Percentiles rank a stretch among this genome's conserved stretches.
phyloP scores from a whole-genome alignment of 176 grass and related monocot genomes.

The Ananas comosus region DNA sequence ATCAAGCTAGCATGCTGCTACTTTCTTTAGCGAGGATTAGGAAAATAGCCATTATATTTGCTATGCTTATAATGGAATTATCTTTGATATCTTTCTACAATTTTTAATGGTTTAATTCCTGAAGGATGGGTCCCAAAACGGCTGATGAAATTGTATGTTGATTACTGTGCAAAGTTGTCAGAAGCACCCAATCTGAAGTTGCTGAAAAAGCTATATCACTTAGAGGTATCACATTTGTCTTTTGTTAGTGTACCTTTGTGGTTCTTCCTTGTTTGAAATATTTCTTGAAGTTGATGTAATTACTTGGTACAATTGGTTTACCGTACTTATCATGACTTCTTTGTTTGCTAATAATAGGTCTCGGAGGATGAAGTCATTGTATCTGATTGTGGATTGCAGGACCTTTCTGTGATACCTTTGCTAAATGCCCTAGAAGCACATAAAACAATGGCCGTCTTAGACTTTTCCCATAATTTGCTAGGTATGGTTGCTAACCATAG shows the following conservation, averaged over 20 bases:
- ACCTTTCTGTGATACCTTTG: conserved; percentile 62
- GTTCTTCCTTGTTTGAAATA: conserved; percentile 2
- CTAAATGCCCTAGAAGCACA: conserved; percentile 74
- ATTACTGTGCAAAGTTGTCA: conserved; percentile 67
- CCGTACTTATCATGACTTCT: conserved; percentile 14
- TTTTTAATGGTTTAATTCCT: neutral
- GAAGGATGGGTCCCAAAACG: conserved; percentile 83
- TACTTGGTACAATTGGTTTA: conserved; percentile 2
- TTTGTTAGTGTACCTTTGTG: neutral
- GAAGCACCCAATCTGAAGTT: conserved; percentile 67
- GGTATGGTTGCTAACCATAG: conserved; percentile 27
- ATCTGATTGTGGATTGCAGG: conserved; percentile 85
- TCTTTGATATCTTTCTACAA: neutral
- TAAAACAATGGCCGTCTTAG: conserved; percentile 78
- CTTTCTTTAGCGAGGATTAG: neutral
- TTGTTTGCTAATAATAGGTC: conserved; percentile 46
- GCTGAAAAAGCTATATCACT: conserved; percentile 73
- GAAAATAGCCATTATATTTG: neutral
- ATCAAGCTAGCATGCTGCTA: neutral
- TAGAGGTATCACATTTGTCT: conserved; percentile 40
- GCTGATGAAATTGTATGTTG: conserved; percentile 84
- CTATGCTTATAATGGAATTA: neutral
- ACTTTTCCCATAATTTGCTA: conserved; percentile 92
- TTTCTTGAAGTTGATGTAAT: conserved; percentile 20
- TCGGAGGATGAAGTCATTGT: conserved; percentile 92